Evolutionary conservation across 768 basidiomycete genomes (phyloP).

Genomic region (Auriscalpium orientale): DNA sequence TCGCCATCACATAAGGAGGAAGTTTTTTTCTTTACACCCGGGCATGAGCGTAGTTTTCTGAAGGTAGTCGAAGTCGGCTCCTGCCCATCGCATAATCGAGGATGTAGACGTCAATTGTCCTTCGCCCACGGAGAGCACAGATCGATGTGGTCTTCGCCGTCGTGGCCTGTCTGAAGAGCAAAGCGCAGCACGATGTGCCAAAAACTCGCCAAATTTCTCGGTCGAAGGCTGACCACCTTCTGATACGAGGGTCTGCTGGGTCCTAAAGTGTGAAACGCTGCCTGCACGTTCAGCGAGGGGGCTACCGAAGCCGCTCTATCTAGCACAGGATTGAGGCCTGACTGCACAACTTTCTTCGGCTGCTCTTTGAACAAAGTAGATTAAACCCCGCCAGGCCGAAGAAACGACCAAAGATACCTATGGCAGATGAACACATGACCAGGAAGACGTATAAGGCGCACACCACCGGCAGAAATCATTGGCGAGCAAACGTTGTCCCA

Average conservation of each 20-base stretch:
- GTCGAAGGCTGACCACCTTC: conserved; percentile 46
- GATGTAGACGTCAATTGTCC: conserved; percentile 62
- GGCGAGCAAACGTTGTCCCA: conserved; percentile 60
- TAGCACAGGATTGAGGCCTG: conserved; percentile 52
- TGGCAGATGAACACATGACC: neutral
- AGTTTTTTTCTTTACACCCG: conserved; percentile 36
- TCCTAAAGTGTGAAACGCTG: conserved; percentile 75
- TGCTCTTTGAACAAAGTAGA: conserved; percentile 58
- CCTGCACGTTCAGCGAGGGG: conserved; percentile 57
- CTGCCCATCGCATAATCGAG: conserved; percentile 31
- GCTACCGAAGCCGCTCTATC: conserved; percentile 60
- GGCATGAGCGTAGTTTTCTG: conserved; percentile 61
- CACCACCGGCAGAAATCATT: conserved; percentile 83
- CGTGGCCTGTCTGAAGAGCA: conserved; percentile 56
- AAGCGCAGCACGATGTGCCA: conserved; percentile 61
- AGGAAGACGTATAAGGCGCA: neutral
- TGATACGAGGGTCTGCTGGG: conserved; percentile 70
- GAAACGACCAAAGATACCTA: conserved; percentile 63
- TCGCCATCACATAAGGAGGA: neutral
- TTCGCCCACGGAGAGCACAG: conserved; percentile 63
- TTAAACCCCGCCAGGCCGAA: conserved; percentile 69
- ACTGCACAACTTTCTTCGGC: conserved; percentile 48
- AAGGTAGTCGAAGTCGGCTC: conserved; percentile 46
- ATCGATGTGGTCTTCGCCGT: conserved; percentile 81
- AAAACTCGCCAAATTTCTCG: conserved; percentile 58